Conservation (phyloP, 306 rosid species). For the Lathyrus tuberosus region DNA sequence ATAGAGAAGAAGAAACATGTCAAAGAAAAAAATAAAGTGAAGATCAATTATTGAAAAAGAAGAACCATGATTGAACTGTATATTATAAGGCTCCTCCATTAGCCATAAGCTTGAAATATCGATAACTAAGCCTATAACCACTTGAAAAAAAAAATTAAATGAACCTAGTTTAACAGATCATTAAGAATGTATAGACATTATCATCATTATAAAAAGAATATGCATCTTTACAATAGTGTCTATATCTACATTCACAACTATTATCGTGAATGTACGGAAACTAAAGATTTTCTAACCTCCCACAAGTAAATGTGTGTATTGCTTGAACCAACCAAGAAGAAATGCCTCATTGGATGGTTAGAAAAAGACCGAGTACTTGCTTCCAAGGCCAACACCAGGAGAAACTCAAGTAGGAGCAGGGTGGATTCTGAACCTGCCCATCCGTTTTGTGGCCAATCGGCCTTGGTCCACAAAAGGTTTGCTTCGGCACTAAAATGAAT, state of each 20-base stretch:
- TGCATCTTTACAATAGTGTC: slow-evolving; percentile 1
- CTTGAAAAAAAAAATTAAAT: too few species aligned
- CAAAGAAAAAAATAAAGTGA: too few species aligned
- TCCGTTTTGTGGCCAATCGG: slow-evolving; percentile 94
- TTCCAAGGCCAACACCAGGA: slow-evolving; percentile 87
- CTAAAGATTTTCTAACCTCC: slow-evolving; percentile 66
- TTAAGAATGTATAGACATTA: too few species aligned
- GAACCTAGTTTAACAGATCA: too few species aligned
- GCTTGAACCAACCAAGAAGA: slow-evolving; percentile 95
- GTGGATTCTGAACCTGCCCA: slow-evolving; percentile 90
- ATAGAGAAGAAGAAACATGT: too few species aligned
- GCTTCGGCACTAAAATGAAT: slow-evolving; percentile 47
- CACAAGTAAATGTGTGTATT: slow-evolving; percentile 90
- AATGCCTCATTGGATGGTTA: slow-evolving; percentile 85
- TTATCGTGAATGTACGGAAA: slow-evolving; percentile 29
- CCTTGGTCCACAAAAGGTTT: slow-evolving; percentile 74
- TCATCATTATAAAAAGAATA: too few species aligned
- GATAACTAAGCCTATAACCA: background rate
- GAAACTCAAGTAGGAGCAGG: slow-evolving; percentile 84
- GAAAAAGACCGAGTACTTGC: slow-evolving; percentile 69
- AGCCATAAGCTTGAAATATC: slow-evolving; percentile 43
- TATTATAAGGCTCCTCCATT: slow-evolving; percentile 29
- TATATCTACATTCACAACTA: slow-evolving; percentile 14
- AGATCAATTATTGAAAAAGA: too few species aligned
- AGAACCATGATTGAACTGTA: slow-evolving; percentile 61